These are phyloP conservation scores for Populus hybrid DNA, from an alignment of 441 rosid species.

Conservation along the genomic window DNA sequence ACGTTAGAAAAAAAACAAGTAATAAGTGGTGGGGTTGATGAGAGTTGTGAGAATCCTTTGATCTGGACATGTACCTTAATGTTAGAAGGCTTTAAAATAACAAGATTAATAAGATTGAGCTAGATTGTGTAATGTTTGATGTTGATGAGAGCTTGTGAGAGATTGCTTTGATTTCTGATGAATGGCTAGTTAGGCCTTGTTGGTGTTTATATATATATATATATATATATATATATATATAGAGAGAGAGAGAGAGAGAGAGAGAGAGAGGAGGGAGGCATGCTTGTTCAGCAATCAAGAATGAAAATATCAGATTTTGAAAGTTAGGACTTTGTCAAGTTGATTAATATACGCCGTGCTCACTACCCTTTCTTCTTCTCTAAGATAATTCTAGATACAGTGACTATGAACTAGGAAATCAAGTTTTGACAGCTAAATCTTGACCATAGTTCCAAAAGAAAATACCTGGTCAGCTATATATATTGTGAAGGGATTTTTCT, in stretches of 20 bases:
- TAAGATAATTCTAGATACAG: background rate
- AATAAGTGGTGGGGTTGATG: too few species aligned
- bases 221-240: too few species aligned
- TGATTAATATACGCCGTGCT: background rate
- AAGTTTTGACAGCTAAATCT: background rate
- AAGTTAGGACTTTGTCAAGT: too few species aligned
- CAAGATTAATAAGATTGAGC: too few species aligned
- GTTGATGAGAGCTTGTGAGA: background rate
- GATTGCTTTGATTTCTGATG: background rate
- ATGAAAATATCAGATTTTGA: too few species aligned
- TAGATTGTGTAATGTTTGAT: background rate
- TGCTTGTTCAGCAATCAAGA: background rate
- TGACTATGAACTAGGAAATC: background rate
- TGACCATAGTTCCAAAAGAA: background rate
- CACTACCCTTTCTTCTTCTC: background rate
- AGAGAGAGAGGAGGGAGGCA: background rate
- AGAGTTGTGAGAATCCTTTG: too few species aligned
- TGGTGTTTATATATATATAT: background rate
- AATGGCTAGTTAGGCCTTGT: background rate
- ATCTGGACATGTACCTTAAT: too few species aligned
- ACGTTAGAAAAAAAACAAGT: too few species aligned
- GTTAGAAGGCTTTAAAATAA: background rate
- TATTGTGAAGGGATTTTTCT: background rate
- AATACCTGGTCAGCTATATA: background rate
- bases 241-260: too few species aligned